Evolutionary conservation across 2,329 filamentous ascomycete species (phyloP), one percentile per base, ranked within the genome.

Genomic region (Arthrobotrys entomopaga): DNA sequence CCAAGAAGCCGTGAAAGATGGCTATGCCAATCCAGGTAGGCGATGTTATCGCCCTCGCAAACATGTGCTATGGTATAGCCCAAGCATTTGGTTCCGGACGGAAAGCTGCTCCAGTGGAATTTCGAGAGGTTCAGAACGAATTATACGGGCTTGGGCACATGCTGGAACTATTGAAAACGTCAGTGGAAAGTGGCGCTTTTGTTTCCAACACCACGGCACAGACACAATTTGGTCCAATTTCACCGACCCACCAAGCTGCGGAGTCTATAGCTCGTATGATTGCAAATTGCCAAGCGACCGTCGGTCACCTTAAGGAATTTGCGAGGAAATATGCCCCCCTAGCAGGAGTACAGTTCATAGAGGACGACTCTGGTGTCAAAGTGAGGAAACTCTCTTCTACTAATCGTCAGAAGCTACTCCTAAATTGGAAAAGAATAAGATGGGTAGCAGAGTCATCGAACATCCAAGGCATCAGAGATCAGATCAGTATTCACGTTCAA

Each of bases 71-170:
- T 76, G 64, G 57, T 6, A 69, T 80, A 19, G 78, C 76, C 10
- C 77, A 79, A 34, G 77, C 79, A 24, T 80, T 81, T 54, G 79
- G 79, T 13, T 78, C 77, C 1, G 79, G 80, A 4, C 77, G 78
- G 5, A 77, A 78, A 29, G 80, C 80, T 2, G 79, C 80, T 0
- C 80, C 79, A 3, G 72, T 74, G 1, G 79, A 80, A 54, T 80
- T 81, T 50, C 72, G 76, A 24, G 79, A 80, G 56, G 76, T 81
- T 20, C 79, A 80, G 48, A 79, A 78, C 66, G 79, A 81, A 52
- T 65, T 81, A 1, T 79, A 79, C 54, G 78, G 78, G 1, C 76
- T 81, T 42, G 80, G 77, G 22, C 70, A 78, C 2, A 78, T 78
- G 11, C 75, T 81, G n/a, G 69, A 77, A 1, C 75, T 77, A 2